Evolutionary conservation across 1,284 basidiomycete species (phyloP), one percentile per base, ranked within the genome.

Genomic region (Irpex sp.): DNA sequence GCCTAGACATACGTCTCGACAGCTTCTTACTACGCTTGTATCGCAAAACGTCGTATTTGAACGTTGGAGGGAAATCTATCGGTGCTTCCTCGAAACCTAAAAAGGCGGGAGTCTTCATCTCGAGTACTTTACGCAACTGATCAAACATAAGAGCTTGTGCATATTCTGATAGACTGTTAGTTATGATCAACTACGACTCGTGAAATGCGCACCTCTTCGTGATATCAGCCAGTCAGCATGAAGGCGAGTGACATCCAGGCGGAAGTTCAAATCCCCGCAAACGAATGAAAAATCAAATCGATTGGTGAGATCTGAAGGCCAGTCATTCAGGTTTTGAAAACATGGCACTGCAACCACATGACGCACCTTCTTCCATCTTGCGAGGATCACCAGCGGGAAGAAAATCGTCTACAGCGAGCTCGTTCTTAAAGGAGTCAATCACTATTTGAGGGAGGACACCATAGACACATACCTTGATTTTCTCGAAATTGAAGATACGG

Each of bases 231-330:
- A 91, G 71, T 92, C 89, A 2, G 89, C 90, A 69, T 92, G 89
- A 15, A 90, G 73, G 36, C 89, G 82, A 17, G 88, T 87, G 57
- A 92, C 83, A 66, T 92, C 85, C 55, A 93, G 74, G 46, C 90
- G 81, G 69, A 93, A 93, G 71, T 93, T 93, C 53, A 93, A 82
- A 72, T 94, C 93, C 3, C 93, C 93, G 67, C 84, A 91, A 47
- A 94, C 79, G 71, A 95, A 95, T 0, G 88, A 85, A 68, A 88
- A 86, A 70, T 96, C 94, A 68, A 94, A 95, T 67, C 83, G 85
- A 70, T 93, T 91, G 0, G 90, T 93, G 57, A 93, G 75, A 71
- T 94, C 92, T 86, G 69, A 60, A 59, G 43, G 8, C n/a, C 26
- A 8, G 15, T 11, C 26, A n/a, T 53, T 17, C 36, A 21, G 37